Percentiles rank a stretch among this genome's conserved stretches.
These are phyloP conservation scores for Fusarium tricinctum DNA, from an alignment of 2,329 filamentous ascomycete species.

Conservation along the genomic window DNA sequence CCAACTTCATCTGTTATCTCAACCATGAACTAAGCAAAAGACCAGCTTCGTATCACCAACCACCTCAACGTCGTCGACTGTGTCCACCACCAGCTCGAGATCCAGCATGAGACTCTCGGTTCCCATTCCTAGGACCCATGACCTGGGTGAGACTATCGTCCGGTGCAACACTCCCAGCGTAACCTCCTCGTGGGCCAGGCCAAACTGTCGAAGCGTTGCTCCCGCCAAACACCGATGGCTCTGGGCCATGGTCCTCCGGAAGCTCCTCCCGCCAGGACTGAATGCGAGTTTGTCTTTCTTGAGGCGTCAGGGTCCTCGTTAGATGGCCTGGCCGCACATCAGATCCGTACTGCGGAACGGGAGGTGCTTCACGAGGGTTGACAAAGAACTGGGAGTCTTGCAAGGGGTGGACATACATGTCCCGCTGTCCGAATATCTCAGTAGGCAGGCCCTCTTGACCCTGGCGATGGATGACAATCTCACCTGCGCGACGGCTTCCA, in stretches of 20 bases:
- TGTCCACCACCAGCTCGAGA: neutral
- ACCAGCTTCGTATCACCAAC: neutral
- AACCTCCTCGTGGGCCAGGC: conserved; percentile 4
- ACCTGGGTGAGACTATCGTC: conserved; percentile 17
- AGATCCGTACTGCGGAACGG: neutral
- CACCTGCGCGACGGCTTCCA: conserved; percentile 18
- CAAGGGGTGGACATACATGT: neutral
- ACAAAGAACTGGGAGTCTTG: conserved; percentile 11
- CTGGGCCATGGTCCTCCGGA: neutral
- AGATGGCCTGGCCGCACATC: neutral
- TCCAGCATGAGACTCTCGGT: neutral
- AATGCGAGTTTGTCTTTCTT: neutral
- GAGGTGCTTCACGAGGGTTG: conserved; percentile 1
- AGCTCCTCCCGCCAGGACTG: conserved; percentile 13
- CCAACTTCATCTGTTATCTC: neutral
- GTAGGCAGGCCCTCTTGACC: neutral
- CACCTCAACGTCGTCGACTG: neutral
- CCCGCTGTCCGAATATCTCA: conserved; percentile 5
- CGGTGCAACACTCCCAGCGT: conserved; percentile 1
- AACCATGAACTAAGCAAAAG: neutral
- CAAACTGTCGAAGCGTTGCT: conserved; percentile 25
- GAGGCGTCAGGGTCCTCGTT: neutral
- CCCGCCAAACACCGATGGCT: conserved; percentile 10
- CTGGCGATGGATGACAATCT: conserved; percentile 28
- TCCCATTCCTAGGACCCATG: neutral